Conservation (phyloP, 2,329 filamentous ascomycete species). For the Trichoderma lentiforme region DNA sequence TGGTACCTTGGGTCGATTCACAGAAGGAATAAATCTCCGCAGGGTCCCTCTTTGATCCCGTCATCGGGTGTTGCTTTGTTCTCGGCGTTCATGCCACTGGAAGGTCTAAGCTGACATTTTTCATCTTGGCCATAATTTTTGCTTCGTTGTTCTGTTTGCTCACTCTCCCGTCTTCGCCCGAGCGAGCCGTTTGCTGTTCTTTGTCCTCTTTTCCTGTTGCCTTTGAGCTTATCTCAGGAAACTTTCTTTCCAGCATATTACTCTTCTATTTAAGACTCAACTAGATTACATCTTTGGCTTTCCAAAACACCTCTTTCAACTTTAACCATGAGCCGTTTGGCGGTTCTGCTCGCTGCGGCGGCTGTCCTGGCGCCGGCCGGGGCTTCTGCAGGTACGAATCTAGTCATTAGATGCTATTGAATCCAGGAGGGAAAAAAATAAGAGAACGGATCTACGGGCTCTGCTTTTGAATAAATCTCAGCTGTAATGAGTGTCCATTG, state of each 20-base stretch:
- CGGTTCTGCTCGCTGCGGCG: constrained; percentile 21
- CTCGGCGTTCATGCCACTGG: neutral
- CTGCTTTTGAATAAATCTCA: neutral
- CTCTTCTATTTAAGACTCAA: neutral
- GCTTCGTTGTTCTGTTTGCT: neutral
- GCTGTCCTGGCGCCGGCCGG: constrained; percentile 16
- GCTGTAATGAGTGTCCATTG: neutral
- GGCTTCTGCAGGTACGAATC: constrained; percentile 19
- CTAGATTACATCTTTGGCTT: neutral
- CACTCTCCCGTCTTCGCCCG: neutral
- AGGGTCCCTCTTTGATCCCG: neutral
- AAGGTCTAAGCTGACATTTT: constrained; percentile 8
- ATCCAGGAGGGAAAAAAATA: neutral
- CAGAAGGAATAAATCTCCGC: constrained; percentile 5
- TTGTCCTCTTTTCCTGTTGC: neutral
- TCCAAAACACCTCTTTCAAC: neutral
- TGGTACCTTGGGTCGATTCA: neutral
- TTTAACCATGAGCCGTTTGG: constrained; percentile 17
- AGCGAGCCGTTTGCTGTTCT: neutral
- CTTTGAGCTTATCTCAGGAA: neutral
- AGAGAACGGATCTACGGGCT: neutral
- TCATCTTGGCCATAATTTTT: neutral
- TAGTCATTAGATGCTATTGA: neutral
- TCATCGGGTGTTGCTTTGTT: neutral
- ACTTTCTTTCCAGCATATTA: neutral